Evolutionary conservation across 345 rosid genomes (phyloP).

Genomic region (Cardiospermum halicacabum): DNA sequence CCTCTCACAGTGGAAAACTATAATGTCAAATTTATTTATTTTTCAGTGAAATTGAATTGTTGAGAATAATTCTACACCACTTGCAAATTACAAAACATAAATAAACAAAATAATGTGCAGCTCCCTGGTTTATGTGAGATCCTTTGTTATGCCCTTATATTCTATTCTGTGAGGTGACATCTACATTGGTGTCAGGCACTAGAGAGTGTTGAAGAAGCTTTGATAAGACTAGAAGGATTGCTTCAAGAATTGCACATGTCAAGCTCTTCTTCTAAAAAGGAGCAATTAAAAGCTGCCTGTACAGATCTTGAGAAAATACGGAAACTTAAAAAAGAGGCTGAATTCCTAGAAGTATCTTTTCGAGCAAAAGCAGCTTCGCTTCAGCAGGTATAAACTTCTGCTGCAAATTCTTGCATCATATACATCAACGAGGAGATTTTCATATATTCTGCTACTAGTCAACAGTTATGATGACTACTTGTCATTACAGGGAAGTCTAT

Average conservation of each 20-base stretch:
- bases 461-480: too few species aligned
- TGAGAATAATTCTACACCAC: background rate
- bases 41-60: background rate
- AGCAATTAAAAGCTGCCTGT: conserved; percentile 88
- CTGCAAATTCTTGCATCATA: background rate
- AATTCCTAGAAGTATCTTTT: conserved; percentile 93
- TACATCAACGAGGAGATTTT: too few species aligned
- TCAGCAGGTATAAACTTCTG: conserved; percentile 50
- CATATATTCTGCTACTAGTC: too few species aligned
- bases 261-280: conserved; percentile 76
- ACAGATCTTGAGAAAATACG: conserved; percentile 93
- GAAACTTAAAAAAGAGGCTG: conserved; percentile 98
- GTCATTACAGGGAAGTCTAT: too few species aligned
- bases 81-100: background rate
- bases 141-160: conserved; percentile 5
- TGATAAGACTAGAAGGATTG: conserved; percentile 76
- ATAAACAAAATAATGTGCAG: background rate
- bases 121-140: conserved; percentile 2
- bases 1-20: background rate
- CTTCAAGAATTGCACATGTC: conserved; percentile 71
- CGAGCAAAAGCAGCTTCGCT: conserved; percentile 90
- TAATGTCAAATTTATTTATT: too few species aligned
- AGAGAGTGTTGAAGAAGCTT: conserved; percentile 89
- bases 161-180: conserved; percentile 15
- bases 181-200: conserved; percentile 56